Evolutionary conservation across 495 filamentous ascomycete species (phyloP).

Genomic region (Chaetomium tenue): DNA sequence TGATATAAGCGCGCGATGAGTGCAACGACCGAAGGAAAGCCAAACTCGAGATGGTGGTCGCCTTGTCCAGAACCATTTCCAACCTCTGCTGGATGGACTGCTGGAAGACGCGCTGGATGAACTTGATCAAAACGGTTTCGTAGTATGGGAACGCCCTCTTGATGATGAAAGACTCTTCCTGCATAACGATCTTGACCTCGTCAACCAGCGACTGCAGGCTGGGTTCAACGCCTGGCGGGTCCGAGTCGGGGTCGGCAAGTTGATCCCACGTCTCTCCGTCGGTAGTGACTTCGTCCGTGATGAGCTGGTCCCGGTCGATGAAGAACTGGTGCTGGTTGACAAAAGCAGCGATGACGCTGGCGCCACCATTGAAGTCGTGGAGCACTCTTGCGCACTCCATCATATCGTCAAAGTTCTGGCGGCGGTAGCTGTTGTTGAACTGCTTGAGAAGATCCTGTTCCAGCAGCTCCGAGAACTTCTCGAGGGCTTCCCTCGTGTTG

Average conservation of each 20-base stretch:
- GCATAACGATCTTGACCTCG: constrained; percentile 92
- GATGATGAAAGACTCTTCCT: constrained; percentile 94
- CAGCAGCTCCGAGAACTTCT: constrained; percentile 92
- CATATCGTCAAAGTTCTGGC: constrained; percentile 95
- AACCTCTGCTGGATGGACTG: constrained; percentile 95
- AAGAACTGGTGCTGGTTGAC: constrained; percentile 99
- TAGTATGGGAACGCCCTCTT: constrained; percentile 93
- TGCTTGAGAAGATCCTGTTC: constrained; percentile 95
- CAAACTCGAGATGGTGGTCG: constrained; percentile 81
- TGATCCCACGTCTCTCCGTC: constrained; percentile 86
- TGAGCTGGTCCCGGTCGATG: constrained; percentile 85
- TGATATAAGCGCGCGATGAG: constrained; percentile 81
- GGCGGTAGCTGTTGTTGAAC: constrained; percentile 93
- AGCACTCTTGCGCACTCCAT: constrained; percentile 89
- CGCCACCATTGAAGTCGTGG: constrained; percentile 91
- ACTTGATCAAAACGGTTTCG: constrained; percentile 86
- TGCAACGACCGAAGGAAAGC: constrained; percentile 91
- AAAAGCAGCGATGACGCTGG: constrained; percentile 89
- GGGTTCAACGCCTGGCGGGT: constrained; percentile 85
- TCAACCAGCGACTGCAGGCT: constrained; percentile 88
- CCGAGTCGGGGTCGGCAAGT: constrained; percentile 89
- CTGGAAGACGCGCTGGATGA: constrained; percentile 93
- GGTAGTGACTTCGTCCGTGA: constrained; percentile 81
- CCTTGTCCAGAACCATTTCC: constrained; percentile 95
- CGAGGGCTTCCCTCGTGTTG: constrained; percentile 86